phyloP scores from a whole-genome alignment of 2,329 filamentous ascomycete species.

The Coniochaeta pulveracea region DNA sequence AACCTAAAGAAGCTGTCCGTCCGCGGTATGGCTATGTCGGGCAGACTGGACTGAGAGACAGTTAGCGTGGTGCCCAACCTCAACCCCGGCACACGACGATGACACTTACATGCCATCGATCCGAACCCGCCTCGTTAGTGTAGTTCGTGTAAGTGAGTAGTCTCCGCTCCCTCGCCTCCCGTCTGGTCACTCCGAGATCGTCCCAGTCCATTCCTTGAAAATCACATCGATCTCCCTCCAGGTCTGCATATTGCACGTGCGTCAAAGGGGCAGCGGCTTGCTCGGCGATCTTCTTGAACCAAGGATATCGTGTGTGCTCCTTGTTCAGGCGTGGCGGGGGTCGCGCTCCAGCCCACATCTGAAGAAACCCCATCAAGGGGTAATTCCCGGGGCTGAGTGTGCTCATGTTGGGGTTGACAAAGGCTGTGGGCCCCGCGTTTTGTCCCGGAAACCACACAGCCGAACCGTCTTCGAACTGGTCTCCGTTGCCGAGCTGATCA shows the following conservation, averaged over 20 bases:
- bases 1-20: constrained; percentile 46
- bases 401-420: constrained; percentile 20
- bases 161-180: constrained; percentile 35
- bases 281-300: constrained; percentile 20
- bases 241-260: constrained; percentile 27
- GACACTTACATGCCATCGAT: constrained; percentile 35
- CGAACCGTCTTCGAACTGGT: constrained; percentile 2
- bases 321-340: constrained; percentile 13
- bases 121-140: constrained; percentile 36
- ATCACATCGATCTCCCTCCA: constrained; percentile 44
- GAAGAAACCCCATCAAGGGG: constrained; percentile 36
- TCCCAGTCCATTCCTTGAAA: constrained; percentile 50
- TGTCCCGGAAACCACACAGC: constrained; percentile 8
- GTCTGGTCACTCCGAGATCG: constrained; percentile 36
- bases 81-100: neutral
- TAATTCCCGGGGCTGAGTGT: constrained; percentile 37
- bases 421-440: constrained; percentile 16
- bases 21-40: constrained; percentile 23
- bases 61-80: neutral
- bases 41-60: constrained; percentile 10
- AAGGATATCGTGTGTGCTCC: constrained; percentile 17
- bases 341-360: constrained; percentile 31
- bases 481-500: constrained; percentile 3
- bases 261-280: constrained; percentile 10
- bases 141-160: constrained; percentile 44